These are phyloP conservation scores for Verticillium klebahnii DNA, from an alignment of 2,329 filamentous ascomycete genomes.

Conservation along the genomic window DNA sequence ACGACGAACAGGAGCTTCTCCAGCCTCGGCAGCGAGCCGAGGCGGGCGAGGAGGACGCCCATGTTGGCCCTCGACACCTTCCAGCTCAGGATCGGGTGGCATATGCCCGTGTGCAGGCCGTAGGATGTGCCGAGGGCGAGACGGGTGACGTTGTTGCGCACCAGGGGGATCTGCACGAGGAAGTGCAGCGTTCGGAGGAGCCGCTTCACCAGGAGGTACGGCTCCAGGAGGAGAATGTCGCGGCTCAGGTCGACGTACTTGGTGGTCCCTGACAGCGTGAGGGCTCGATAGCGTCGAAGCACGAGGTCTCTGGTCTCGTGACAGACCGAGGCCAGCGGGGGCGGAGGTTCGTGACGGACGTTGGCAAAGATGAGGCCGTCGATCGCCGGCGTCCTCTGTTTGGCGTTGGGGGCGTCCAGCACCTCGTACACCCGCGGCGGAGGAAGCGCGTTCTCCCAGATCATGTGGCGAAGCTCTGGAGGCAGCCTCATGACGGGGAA, in stretches of 20 bases:
- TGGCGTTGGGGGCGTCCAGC: constrained; percentile 37
- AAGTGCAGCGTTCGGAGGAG: constrained; percentile 40
- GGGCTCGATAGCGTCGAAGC: constrained; percentile 36
- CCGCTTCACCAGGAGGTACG: constrained; percentile 41
- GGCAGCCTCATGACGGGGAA: constrained; percentile 26
- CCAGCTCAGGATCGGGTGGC: constrained; percentile 40
- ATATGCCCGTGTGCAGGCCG: constrained; percentile 38
- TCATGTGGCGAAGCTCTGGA: constrained; percentile 38
- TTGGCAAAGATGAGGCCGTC: constrained; percentile 42
- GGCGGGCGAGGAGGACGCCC: constrained; percentile 32
- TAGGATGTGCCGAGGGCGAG: constrained; percentile 43
- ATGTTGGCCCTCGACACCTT: constrained; percentile 39
- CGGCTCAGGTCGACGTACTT: constrained; percentile 41
- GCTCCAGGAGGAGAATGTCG: constrained; percentile 42
- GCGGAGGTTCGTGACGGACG: constrained; percentile 38
- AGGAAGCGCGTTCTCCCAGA: constrained; percentile 41
- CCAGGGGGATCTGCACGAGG: constrained; percentile 38
- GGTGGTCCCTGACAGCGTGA: constrained; percentile 38
- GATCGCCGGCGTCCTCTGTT: constrained; percentile 31
- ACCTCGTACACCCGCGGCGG: constrained; percentile 41
- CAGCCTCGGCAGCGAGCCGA: constrained; percentile 35
- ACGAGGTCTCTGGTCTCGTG: constrained; percentile 38
- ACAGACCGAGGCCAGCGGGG: constrained; percentile 37
- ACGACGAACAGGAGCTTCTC: constrained; percentile 39
- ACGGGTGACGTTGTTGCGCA: constrained; percentile 33